These are phyloP conservation scores for Hypholoma sublateritium DNA, from an alignment of 768 basidiomycete genomes.

Conservation along the genomic window DNA sequence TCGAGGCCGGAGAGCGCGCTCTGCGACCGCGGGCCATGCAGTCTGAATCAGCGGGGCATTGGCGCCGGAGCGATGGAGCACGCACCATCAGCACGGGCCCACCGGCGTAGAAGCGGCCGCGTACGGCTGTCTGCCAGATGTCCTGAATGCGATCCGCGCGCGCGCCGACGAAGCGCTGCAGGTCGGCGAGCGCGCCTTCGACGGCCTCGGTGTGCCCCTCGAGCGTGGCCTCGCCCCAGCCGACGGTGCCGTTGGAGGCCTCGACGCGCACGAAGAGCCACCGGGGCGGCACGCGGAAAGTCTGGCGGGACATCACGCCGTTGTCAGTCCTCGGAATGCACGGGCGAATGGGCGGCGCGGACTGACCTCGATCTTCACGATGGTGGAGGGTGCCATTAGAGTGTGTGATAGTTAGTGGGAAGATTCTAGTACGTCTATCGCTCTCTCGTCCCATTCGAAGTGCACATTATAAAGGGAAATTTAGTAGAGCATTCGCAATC, in stretches of 20 bases:
- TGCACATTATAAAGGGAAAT: too few species aligned
- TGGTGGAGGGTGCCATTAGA: conserved; percentile 3
- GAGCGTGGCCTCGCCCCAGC: conserved; percentile 76
- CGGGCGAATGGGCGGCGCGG: background rate
- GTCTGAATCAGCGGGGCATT: background rate
- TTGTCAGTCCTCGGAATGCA: background rate
- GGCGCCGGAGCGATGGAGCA: background rate
- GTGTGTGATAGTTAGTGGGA: too few species aligned
- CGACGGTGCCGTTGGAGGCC: conserved; percentile 59
- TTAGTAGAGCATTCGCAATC: too few species aligned
- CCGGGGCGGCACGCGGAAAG: conserved; percentile 68
- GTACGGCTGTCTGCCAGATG: conserved; percentile 67
- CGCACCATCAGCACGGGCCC: conserved; percentile 68
- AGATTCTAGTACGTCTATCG: too few species aligned
- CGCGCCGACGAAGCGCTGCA: conserved; percentile 61
- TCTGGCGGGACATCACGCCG: conserved; percentile 25
- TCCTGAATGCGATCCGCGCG: conserved; percentile 69
- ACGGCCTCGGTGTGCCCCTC: conserved; percentile 77
- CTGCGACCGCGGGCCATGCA: conserved; percentile 19
- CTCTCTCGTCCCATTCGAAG: too few species aligned
- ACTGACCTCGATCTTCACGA: conserved; percentile 25
- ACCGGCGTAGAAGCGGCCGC: conserved; percentile 71
- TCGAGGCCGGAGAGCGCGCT: conserved; percentile 60
- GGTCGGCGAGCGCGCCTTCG: conserved; percentile 62
- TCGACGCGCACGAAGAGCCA: conserved; percentile 77